Conservation (phyloP, 1,284 basidiomycete species). For the Pascua sp. region DNA sequence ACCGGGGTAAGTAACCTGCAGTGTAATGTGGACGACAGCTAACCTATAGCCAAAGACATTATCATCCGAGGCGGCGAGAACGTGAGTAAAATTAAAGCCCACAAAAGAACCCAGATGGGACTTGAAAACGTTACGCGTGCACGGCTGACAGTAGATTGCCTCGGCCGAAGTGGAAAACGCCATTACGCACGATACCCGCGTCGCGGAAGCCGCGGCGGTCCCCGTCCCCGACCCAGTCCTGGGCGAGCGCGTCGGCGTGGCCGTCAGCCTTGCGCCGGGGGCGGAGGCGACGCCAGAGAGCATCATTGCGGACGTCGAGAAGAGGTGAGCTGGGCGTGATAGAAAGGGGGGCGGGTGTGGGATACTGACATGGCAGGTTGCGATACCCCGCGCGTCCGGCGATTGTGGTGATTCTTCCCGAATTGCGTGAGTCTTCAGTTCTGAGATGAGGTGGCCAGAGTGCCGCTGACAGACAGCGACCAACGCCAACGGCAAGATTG, state of each 20-base stretch:
- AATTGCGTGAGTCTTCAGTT: conserved; percentile 11
- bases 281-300: conserved; percentile 7
- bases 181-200: conserved; percentile 28
- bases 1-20: conserved; percentile 13
- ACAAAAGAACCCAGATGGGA: neutral
- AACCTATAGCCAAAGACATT: conserved; percentile 25
- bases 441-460: too few relatives aligned
- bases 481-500: conserved; percentile 18
- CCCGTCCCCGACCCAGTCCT: conserved; percentile 34
- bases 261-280: conserved; percentile 27
- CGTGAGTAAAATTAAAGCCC: conserved; percentile 1
- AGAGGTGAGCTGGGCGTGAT: conserved; percentile 1
- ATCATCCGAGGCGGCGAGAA: conserved; percentile 48
- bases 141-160: conserved; percentile 27
- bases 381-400: conserved; percentile 26
- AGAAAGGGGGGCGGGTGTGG: neutral
- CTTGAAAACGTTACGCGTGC: neutral
- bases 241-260: conserved; percentile 38
- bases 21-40: neutral
- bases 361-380: conserved; percentile 8
- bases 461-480: conserved; percentile 58
- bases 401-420: conserved; percentile 14
- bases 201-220: conserved; percentile 37
- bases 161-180: conserved; percentile 42
- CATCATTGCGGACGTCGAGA: conserved; percentile 8